Percentiles rank a stretch among this genome's conserved stretches.
Evolutionary conservation across 495 filamentous ascomycete genomes (phyloP).

Genomic region (Acidomyces sp.): DNA sequence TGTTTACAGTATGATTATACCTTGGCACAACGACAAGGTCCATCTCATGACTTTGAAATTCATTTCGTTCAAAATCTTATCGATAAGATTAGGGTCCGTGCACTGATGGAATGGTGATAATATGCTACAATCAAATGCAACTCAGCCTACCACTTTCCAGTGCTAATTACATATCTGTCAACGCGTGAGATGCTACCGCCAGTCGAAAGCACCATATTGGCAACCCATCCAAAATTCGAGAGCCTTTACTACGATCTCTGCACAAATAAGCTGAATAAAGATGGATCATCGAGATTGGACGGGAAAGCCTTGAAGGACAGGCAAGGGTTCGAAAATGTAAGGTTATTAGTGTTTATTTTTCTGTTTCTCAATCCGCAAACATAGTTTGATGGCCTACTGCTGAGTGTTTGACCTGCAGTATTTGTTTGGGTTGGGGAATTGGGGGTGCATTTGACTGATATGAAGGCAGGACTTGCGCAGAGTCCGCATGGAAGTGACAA

Average conservation of each 20-base stretch:
- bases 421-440: no score
- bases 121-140: no score
- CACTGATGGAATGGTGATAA: no score
- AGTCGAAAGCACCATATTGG: constrained; percentile 21
- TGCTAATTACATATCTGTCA: no score
- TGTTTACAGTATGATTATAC: no score
- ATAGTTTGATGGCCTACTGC: neutral
- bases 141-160: no score
- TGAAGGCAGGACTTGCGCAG: constrained; percentile 5
- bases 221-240: constrained; percentile 29
- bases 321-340: constrained; percentile 22
- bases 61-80: no score
- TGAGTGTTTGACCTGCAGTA: no score
- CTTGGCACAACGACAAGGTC: no score
- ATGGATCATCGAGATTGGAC: constrained; percentile 27
- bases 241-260: constrained; percentile 28
- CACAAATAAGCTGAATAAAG: constrained; percentile 24
- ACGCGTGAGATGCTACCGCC: constrained; percentile 33
- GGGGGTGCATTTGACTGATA: constrained; percentile 1
- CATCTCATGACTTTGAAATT: no score
- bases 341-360: neutral
- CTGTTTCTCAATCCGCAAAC: neutral
- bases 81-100: no score
- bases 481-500: constrained; percentile 6
- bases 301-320: constrained; percentile 24